A percentile compares a stretch with the other conserved stretches of the same genome.
These are phyloP conservation scores for Sporodiniella umbellata DNA, from an alignment of 371 early-diverging fungal species.

Conservation along the genomic window DNA sequence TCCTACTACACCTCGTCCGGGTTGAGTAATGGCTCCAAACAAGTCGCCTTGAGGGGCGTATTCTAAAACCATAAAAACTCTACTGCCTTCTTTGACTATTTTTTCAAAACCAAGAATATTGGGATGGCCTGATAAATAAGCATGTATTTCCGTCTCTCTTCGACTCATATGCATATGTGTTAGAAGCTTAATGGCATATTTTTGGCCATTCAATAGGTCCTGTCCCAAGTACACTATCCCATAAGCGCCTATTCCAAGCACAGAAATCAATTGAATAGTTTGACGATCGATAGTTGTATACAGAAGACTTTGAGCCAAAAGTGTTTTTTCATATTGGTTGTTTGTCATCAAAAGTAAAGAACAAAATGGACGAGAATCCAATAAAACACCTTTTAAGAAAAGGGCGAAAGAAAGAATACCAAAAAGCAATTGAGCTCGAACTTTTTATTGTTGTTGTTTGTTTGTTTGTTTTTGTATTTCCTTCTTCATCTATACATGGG, in stretches of 20 bases:
- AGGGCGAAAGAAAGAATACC: background rate
- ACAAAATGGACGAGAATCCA: too few species aligned
- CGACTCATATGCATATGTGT: conserved; percentile 39
- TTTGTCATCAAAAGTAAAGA: background rate
- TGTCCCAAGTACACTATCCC: conserved; percentile 69
- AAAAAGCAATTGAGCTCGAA: background rate
- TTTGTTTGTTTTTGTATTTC: too few species aligned
- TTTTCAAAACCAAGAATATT: conserved; percentile 69
- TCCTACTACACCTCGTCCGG: conserved; percentile 44
- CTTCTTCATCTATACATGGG: too few species aligned
- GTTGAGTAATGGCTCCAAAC: conserved; percentile 61
- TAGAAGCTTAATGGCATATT: conserved; percentile 65
- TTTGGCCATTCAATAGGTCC: conserved; percentile 37
- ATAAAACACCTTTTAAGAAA: too few species aligned
- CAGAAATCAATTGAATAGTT: conserved; percentile 49
- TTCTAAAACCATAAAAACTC: conserved; percentile 77
- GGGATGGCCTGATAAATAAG: conserved; percentile 57
- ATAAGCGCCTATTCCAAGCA: conserved; percentile 69
- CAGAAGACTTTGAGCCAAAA: conserved; percentile 40
- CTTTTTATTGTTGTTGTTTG: too few species aligned
- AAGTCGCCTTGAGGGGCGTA: conserved; percentile 75
- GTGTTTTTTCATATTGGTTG: conserved; percentile 2
- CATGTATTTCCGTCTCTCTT: conserved; percentile 55
- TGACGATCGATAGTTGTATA: conserved; percentile 50
- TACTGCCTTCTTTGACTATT: conserved; percentile 65